Base-by-base conservation (phyloP, 257 asterid species). In the Petrea volubilis region DNA sequence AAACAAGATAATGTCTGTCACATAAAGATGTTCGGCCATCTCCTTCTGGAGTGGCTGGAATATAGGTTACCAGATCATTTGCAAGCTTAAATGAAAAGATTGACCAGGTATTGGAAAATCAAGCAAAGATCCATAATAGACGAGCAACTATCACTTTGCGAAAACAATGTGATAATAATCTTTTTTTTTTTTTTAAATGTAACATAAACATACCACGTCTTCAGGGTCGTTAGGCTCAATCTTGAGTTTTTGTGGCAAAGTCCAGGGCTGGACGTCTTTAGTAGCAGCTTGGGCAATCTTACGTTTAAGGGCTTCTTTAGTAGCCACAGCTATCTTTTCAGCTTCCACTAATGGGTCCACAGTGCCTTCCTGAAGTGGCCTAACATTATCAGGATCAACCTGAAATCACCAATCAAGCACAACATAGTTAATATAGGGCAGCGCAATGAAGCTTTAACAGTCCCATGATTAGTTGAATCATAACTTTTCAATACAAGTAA, bases 311-410 rank as follows among this genome's bases (percentile, higher is more conserved):
- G 95, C 91, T 71, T 85, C 88, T 75, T 80, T 88, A 31, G 95
- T 88, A 60, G 91, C 91, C 76, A 74, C 80, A 25, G 95, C 95
- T 55, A 85, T 64, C 83, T 68, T 88, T 74, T 88, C 95, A 74
- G 89, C 95, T 82, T 88, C 95, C 62, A 83, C 50, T 71, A 88
- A 69, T 53, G 91, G 68, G 76, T 88, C 65, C 6, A 77, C 86
- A 70, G 53, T 52, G 34, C 58, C 88, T 65, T 84, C 90, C 69
- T 67, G 68, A 73, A 80, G 61, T 40, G 81, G 76, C 65, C 89
- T 81, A 29, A 88, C 78, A 70, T 88, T 88, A 74, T 81, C 91
- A 8, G 84, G 89, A 80, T 88, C 95, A 60, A 88, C 95, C 91
- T 88, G 84, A 36, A 83, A 58, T 58, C 59, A 65, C 75, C 56